These are phyloP conservation scores for Physcomitrium patens DNA, from an alignment of 225 moss, liverwort and hornwort species.

Conservation along the genomic window DNA sequence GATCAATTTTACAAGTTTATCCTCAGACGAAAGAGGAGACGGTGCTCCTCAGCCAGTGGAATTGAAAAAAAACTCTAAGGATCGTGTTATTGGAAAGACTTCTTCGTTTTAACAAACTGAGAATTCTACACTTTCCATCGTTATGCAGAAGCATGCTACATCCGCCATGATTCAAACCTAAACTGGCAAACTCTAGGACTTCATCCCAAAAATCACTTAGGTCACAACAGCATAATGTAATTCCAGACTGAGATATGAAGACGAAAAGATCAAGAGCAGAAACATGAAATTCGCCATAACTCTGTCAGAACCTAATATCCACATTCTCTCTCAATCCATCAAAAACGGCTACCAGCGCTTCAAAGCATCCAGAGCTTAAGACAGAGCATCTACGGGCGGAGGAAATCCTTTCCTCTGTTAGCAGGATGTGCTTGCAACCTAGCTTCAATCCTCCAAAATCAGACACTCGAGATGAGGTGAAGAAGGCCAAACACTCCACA, in stretches of 20 bases:
- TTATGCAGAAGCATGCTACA: background rate
- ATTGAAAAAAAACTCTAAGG: background rate
- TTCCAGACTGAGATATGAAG: background rate
- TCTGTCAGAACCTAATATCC: background rate
- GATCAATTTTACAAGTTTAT: no score
- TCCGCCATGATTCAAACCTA: background rate
- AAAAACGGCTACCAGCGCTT: background rate
- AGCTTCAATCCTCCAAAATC: no score
- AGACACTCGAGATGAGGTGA: no score
- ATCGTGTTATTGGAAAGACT: background rate
- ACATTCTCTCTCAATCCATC: background rate
- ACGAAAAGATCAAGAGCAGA: background rate
- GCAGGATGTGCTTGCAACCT: no score
- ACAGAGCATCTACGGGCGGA: no score
- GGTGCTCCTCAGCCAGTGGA: no score
- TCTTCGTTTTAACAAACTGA: background rate
- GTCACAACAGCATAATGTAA: background rate
- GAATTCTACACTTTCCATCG: background rate
- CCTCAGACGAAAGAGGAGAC: no score
- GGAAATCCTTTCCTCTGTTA: no score
- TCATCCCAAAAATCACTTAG: background rate
- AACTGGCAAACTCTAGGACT: background rate
- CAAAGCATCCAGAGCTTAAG: background rate
- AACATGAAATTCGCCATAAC: background rate
- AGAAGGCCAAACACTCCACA: no score